A percentile compares a stretch with the other conserved stretches of the same genome.
Evolutionary conservation across 2,329 filamentous ascomycete species (phyloP).

Genomic region (Paecilomyces sp.): DNA sequence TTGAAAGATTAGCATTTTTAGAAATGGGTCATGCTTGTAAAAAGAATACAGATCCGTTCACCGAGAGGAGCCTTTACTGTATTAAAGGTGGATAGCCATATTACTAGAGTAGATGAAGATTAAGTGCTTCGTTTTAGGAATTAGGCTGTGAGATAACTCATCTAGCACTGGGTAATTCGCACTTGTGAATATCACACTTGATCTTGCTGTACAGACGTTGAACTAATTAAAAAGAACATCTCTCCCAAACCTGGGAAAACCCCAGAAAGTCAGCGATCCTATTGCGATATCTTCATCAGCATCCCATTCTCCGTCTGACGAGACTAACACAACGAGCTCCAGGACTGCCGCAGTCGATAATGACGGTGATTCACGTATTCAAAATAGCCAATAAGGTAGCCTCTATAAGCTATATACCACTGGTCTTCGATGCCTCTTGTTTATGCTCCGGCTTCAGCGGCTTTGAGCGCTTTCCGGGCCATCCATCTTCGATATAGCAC

Average conservation of each 20-base stretch:
- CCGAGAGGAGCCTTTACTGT: too few species aligned
- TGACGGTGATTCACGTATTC: neutral
- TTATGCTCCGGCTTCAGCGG: conserved; percentile 7
- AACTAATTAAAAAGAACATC: neutral
- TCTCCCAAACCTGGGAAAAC: neutral
- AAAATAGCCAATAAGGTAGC: neutral
- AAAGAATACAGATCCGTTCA: too few species aligned
- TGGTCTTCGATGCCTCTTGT: neutral
- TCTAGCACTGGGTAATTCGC: neutral
- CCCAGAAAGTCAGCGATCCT: neutral
- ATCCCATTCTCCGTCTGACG: neutral
- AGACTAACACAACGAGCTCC: neutral
- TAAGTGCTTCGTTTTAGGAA: neutral
- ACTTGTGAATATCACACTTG: neutral
- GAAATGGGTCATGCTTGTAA: neutral
- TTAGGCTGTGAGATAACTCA: neutral
- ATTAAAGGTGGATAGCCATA: too few species aligned
- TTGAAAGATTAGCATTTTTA: neutral
- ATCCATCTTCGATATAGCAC: conserved; percentile 42
- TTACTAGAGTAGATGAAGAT: too few species aligned
- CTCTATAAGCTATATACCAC: neutral
- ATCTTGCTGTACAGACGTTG: neutral
- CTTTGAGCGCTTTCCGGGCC: conserved; percentile 19
- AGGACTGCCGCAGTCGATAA: neutral
- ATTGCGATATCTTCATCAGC: too few species aligned